Conservation (phyloP, 2,329 filamentous ascomycete genomes). For the Hypoxylon sp. region DNA sequence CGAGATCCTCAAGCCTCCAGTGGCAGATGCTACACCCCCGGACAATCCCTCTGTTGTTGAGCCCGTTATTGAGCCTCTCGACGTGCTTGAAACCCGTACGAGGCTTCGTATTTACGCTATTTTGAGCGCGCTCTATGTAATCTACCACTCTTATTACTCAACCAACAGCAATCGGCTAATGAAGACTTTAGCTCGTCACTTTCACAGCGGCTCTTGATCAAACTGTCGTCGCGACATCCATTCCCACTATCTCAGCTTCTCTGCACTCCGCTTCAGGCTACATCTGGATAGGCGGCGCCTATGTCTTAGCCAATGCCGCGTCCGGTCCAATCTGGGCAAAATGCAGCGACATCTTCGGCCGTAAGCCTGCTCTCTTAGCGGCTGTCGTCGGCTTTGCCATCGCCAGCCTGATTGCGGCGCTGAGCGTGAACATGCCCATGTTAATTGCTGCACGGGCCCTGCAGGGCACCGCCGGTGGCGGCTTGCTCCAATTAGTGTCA, state of each 20-base stretch:
- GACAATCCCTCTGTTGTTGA: constrained; percentile 10
- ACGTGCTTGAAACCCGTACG: constrained; percentile 43
- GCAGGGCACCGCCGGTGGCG: constrained; percentile 57
- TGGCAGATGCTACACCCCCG: constrained; percentile 10
- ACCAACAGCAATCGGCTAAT: constrained; percentile 3
- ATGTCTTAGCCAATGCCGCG: constrained; percentile 72
- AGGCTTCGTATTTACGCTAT: constrained; percentile 48
- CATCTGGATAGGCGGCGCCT: constrained; percentile 76
- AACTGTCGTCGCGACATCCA: constrained; percentile 65
- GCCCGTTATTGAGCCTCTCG: constrained; percentile 31
- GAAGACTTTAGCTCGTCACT: constrained; percentile 33
- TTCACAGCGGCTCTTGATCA: constrained; percentile 50
- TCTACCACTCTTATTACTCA: background rate
- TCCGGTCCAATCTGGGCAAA: constrained; percentile 72
- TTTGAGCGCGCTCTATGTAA: constrained; percentile 48
- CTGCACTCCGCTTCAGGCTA: constrained; percentile 70
- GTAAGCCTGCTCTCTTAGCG: constrained; percentile 57
- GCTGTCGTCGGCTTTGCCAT: constrained; percentile 56
- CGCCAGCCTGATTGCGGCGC: constrained; percentile 56
- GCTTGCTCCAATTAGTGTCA: constrained; percentile 56
- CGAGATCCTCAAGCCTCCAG: constrained; percentile 4
- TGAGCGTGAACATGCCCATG: constrained; percentile 55
- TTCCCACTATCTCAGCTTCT: constrained; percentile 64
- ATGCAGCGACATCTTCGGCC: constrained; percentile 60
- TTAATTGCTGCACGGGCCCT: constrained; percentile 55